These are phyloP conservation scores for Luzula sylvatica DNA, from an alignment of 176 grass and related monocot genomes.

Conservation along the genomic window DNA sequence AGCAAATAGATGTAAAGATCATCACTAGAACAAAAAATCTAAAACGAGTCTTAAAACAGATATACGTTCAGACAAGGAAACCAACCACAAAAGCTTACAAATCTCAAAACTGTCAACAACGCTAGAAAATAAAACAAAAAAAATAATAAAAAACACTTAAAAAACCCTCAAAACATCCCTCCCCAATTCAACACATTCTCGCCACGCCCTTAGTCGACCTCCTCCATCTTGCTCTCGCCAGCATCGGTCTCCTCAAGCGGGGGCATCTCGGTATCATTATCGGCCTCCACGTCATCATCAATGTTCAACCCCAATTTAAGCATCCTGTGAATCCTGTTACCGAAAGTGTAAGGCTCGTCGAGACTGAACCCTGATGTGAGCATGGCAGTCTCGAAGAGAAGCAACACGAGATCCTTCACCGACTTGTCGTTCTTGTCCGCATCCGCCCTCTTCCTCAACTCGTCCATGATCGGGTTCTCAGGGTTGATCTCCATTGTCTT, in stretches of 20 bases:
- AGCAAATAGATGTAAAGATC: constrained; percentile 7
- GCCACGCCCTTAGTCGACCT: constrained; percentile 60
- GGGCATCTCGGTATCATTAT: constrained; percentile 82
- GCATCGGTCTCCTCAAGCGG: constrained; percentile 69
- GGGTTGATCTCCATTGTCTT: constrained; percentile 99
- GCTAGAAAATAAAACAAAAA: constrained; percentile 2
- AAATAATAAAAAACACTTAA: not conserved
- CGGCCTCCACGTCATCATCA: constrained; percentile 51
- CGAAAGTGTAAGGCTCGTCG: constrained; percentile 96
- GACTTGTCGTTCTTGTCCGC: constrained; percentile 95
- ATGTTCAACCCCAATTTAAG: constrained; percentile 90
- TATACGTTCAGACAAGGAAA: constrained; percentile 8
- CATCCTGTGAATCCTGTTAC: constrained; percentile 91
- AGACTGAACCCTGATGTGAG: constrained; percentile 97
- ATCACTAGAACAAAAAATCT: constrained; percentile 17
- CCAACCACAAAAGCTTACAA: constrained; percentile 15
- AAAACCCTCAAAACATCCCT: not conserved
- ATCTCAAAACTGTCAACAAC: constrained; percentile 18
- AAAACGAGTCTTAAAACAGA: constrained; percentile 9
- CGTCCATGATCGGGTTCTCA: constrained; percentile 86
- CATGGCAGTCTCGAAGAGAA: constrained; percentile 77
- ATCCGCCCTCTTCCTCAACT: constrained; percentile 74
- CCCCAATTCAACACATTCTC: not conserved
- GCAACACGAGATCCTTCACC: constrained; percentile 80
- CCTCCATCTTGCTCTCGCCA: constrained; percentile 99